Evolutionary conservation across 257 asterid species (phyloP).

Genomic region (Ballota nigra): DNA sequence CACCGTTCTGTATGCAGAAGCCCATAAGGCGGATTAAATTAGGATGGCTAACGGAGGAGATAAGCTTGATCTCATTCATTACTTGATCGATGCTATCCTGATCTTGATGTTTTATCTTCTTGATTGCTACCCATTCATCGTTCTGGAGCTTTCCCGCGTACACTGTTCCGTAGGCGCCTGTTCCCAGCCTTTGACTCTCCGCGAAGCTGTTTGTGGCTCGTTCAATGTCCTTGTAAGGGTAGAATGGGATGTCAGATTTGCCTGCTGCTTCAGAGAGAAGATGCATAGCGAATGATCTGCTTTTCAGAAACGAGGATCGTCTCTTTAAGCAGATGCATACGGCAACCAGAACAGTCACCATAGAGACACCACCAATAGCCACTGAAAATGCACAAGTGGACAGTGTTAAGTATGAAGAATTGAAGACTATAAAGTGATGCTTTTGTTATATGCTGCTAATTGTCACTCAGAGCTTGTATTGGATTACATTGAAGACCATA

Average conservation of each 20-base stretch:
- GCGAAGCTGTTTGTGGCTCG: constrained; percentile 60
- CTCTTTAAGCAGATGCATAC: constrained; percentile 41
- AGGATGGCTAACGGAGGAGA: constrained; percentile 73
- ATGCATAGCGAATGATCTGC: constrained; percentile 44
- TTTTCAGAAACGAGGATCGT: constrained; percentile 37
- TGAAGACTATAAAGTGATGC: not conserved
- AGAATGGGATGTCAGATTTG: constrained; percentile 43
- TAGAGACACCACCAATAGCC: constrained; percentile 45
- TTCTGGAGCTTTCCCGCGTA: constrained; percentile 63
- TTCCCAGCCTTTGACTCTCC: constrained; percentile 59
- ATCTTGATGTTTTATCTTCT: constrained; percentile 54
- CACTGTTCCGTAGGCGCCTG: constrained; percentile 82
- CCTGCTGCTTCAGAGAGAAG: constrained; percentile 66
- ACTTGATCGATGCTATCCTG: constrained; percentile 53
- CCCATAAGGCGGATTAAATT: constrained; percentile 68
- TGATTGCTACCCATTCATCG: constrained; percentile 58
- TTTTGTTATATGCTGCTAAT: not conserved
- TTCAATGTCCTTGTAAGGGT: constrained; percentile 61
- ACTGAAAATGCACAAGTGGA: constrained; percentile 31
- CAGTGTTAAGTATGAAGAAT: not conserved
- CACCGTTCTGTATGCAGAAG: constrained; percentile 61
- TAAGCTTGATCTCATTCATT: constrained; percentile 75
- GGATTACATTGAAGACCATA: not conserved
- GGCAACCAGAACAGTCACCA: constrained; percentile 30
- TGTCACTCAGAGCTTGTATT: not conserved